Conservation (phyloP, 1,284 basidiomycete genomes). For the Cryptococcus sp. region DNA sequence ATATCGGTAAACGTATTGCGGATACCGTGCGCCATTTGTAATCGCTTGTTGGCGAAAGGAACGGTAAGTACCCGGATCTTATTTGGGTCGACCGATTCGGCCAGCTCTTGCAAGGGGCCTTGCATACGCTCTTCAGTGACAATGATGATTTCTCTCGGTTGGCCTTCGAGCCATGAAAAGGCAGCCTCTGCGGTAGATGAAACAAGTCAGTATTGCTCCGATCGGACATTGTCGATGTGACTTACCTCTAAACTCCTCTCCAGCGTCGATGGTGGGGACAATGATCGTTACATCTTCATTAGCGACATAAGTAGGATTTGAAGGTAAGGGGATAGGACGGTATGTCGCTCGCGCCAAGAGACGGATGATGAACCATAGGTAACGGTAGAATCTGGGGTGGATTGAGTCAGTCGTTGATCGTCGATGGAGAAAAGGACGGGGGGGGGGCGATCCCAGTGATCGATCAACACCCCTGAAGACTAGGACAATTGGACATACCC, state of each 20-base stretch:
- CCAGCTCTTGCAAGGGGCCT: conserved; percentile 79
- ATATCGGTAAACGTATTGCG: conserved; percentile 86
- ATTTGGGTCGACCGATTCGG: conserved; percentile 77
- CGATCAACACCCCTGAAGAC: background rate
- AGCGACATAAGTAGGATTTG: conserved; percentile 83
- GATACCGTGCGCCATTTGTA: conserved; percentile 90
- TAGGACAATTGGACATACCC: conserved; percentile 60
- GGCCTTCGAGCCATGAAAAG: conserved; percentile 82
- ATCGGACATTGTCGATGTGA: background rate
- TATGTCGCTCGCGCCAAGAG: conserved; percentile 72
- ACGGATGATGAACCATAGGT: conserved; percentile 85
- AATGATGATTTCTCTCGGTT: conserved; percentile 89
- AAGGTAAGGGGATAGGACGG: conserved; percentile 78
- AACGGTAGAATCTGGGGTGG: conserved; percentile 64
- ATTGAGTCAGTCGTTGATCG: background rate
- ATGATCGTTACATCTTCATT: conserved; percentile 92
- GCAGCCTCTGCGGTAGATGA: conserved; percentile 64
- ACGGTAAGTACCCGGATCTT: conserved; percentile 84
- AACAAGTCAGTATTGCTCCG: background rate
- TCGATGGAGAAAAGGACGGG: background rate
- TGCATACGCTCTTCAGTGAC: conserved; percentile 90
- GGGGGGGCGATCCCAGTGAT: background rate
- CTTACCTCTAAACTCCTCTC: conserved; percentile 77
- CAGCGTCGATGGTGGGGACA: conserved; percentile 90
- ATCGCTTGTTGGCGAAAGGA: conserved; percentile 86